phyloP scores from a whole-genome alignment of 2,329 filamentous ascomycete species.

The Fusarium nurragi region DNA sequence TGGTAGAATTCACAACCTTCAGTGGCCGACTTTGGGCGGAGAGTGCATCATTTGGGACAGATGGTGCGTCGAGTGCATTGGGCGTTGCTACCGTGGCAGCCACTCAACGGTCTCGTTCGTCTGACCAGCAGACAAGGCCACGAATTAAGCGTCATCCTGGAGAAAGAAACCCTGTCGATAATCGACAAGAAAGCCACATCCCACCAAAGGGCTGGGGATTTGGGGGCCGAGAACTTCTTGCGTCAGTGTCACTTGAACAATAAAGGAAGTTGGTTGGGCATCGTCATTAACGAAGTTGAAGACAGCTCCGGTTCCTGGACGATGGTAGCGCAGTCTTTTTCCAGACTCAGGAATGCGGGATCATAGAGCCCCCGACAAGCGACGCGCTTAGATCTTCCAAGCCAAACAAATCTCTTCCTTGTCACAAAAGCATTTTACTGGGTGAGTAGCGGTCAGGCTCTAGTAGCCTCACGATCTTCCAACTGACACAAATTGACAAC shows the following conservation, averaged over 20 bases:
- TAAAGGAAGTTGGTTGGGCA: background rate
- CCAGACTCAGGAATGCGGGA: background rate
- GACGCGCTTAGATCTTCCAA: background rate
- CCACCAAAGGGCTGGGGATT: constrained; percentile 26
- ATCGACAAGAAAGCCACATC: constrained; percentile 23
- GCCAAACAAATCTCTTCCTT: background rate
- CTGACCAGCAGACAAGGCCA: constrained; percentile 37
- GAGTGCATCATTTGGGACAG: constrained; percentile 27
- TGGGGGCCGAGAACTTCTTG: constrained; percentile 36
- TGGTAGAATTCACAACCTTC: constrained; percentile 19
- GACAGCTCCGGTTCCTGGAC: background rate
- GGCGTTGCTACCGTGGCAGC: constrained; percentile 38
- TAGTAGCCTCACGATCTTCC: background rate
- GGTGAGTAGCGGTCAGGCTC: constrained; percentile 1
- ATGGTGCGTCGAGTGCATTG: constrained; percentile 39
- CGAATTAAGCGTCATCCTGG: constrained; percentile 29
- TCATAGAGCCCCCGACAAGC: background rate
- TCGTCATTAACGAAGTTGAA: background rate
- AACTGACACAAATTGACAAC: background rate
- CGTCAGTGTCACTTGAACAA: background rate
- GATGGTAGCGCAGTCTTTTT: background rate
- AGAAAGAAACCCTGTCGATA: constrained; percentile 21
- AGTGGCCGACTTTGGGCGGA: constrained; percentile 24
- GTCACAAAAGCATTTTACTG: background rate
- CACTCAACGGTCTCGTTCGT: constrained; percentile 29